phyloP scores from a whole-genome alignment of 2,329 filamentous ascomycete species.

The Grosmannia clavigera region DNA sequence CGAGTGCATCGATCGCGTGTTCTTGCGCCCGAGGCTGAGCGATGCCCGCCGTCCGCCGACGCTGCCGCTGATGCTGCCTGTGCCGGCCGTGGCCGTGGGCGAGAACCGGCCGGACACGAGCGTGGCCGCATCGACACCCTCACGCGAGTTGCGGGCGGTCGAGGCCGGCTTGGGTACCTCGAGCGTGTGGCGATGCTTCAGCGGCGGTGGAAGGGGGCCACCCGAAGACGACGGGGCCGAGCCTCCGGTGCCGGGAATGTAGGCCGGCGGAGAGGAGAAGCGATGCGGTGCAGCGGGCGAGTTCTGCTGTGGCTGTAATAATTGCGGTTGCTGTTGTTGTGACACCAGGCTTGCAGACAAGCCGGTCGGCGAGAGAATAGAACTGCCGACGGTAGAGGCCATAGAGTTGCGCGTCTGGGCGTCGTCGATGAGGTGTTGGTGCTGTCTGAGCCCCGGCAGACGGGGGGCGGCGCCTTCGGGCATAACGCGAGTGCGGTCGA shows the following conservation, averaged over 20 bases:
- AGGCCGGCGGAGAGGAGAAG: conserved; percentile 53
- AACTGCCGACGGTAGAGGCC: conserved; percentile 19
- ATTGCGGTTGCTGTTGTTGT: neutral
- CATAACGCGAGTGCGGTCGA: conserved; percentile 6
- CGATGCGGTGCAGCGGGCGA: conserved; percentile 31
- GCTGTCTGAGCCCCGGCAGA: neutral
- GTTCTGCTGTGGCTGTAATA: neutral
- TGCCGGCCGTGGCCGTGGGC: conserved; percentile 40
- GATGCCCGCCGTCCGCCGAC: conserved; percentile 61
- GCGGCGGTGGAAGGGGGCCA: conserved; percentile 34
- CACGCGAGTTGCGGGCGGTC: conserved; percentile 57
- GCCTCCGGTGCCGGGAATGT: conserved; percentile 28
- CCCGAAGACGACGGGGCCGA: conserved; percentile 26
- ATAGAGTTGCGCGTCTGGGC: conserved; percentile 21
- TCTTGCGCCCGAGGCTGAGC: conserved; percentile 66
- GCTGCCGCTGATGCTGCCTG: conserved; percentile 27
- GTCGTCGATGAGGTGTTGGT: conserved; percentile 1
- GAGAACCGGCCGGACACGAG: conserved; percentile 74
- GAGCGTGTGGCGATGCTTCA: conserved; percentile 77
- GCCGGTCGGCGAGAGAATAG: conserved; percentile 17
- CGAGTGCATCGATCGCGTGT: conserved; percentile 75
- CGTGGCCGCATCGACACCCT: conserved; percentile 49
- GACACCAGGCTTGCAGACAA: neutral
- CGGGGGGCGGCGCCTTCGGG: neutral
- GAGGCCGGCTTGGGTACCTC: conserved; percentile 61